Percentiles rank a stretch among this genome's conserved stretches.
These are phyloP conservation scores for Escovopsis sp. DNA, from an alignment of 2,329 filamentous ascomycete genomes.

Conservation along the genomic window DNA sequence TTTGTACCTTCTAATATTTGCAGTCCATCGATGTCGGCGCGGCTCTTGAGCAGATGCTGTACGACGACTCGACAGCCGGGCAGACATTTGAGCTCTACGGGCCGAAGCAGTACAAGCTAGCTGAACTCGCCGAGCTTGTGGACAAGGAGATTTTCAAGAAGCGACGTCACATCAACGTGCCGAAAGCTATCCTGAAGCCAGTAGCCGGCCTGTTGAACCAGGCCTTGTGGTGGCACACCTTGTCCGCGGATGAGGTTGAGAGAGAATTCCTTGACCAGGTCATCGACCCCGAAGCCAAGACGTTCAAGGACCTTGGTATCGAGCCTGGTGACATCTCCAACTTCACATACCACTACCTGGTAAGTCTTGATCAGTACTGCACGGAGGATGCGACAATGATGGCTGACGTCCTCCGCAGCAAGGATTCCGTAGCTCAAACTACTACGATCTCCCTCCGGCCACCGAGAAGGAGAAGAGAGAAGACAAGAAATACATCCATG, in stretches of 20 bases:
- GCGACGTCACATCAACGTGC: constrained; percentile 81
- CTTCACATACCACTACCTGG: constrained; percentile 87
- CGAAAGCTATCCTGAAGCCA: constrained; percentile 66
- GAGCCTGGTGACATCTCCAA: constrained; percentile 74
- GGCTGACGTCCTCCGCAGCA: constrained; percentile 41
- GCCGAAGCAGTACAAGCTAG: constrained; percentile 80
- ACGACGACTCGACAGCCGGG: constrained; percentile 77
- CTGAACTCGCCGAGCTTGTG: constrained; percentile 73
- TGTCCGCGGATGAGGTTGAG: constrained; percentile 76
- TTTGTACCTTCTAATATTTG: background rate
- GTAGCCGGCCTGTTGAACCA: constrained; percentile 62
- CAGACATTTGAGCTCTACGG: constrained; percentile 93
- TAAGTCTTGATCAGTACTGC: constrained; percentile 30
- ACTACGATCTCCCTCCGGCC: constrained; percentile 86
- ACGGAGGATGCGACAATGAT: constrained; percentile 4
- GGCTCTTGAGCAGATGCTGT: constrained; percentile 78
- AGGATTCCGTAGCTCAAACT: constrained; percentile 76
- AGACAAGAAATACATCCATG: constrained; percentile 94
- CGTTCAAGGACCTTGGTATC: constrained; percentile 85
- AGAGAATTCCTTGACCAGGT: constrained; percentile 84
- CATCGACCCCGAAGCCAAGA: constrained; percentile 85
- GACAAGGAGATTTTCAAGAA: constrained; percentile 87
- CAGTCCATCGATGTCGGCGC: constrained; percentile 79
- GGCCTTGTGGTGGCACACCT: constrained; percentile 74
- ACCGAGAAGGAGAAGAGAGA: constrained; percentile 90